These are phyloP conservation scores for Oxalis stricta DNA, from an alignment of 441 rosid genomes.

Conservation along the genomic window DNA sequence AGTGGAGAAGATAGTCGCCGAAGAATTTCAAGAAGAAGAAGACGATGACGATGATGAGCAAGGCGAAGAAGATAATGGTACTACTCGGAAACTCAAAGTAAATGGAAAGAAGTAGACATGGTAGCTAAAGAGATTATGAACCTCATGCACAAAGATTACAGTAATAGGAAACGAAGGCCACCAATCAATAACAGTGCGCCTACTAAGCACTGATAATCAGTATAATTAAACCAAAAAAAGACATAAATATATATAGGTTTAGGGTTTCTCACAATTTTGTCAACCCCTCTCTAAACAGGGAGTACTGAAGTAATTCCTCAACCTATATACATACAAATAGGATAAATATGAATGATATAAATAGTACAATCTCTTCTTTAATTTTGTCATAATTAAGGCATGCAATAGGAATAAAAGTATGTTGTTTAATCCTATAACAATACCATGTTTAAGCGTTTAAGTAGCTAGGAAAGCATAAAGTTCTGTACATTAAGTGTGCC, in stretches of 20 bases:
- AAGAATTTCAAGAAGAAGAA: too few relatives aligned
- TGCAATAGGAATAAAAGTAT: slow-evolving; percentile 10
- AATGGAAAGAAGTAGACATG: slow-evolving; percentile 15
- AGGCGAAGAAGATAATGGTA: background rate
- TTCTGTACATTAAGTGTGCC: slow-evolving; percentile 16
- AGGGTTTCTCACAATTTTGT: slow-evolving; percentile 27
- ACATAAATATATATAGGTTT: background rate
- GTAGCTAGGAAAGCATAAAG: slow-evolving; percentile 5
- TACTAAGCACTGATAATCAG: slow-evolving; percentile 13
- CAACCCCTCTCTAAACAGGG: slow-evolving; percentile 3
- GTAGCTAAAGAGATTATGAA: slow-evolving; percentile 26
- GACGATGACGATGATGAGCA: too few relatives aligned
- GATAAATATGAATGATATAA: too few relatives aligned
- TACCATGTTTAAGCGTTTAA: slow-evolving; percentile 1
- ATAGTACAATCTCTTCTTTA: background rate
- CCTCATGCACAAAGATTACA: slow-evolving; percentile 34
- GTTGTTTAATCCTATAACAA: background rate
- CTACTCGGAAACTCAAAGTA: slow-evolving; percentile 2
- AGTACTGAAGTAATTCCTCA: slow-evolving; percentile 16
- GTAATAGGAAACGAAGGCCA: slow-evolving; percentile 30
- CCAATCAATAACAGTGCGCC: slow-evolving; percentile 42
- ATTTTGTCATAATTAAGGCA: background rate
- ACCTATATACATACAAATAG: too few relatives aligned
- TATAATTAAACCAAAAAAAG: background rate
- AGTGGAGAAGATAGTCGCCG: too few relatives aligned